Evolutionary conservation across 441 rosid species (phyloP).

Genomic region (Dalechampia spathulata): DNA sequence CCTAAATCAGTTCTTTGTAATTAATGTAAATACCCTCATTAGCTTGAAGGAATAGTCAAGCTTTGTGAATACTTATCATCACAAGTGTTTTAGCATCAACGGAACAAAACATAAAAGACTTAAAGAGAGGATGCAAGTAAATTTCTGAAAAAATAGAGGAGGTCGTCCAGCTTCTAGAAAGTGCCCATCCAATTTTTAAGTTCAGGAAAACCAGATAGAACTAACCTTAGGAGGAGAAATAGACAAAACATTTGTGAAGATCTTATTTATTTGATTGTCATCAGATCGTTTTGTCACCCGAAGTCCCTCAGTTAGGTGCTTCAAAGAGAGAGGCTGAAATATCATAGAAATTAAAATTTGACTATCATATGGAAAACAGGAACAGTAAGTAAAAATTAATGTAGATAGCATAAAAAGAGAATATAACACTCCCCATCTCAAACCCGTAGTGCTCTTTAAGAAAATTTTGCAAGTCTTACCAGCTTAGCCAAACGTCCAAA

Average conservation of each 20-base stretch:
- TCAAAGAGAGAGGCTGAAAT: constrained; percentile 76
- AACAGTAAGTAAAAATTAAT: constrained; percentile 3
- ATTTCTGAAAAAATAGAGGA: no score
- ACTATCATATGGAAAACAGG: not conserved
- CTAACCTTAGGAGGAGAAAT: constrained; percentile 72
- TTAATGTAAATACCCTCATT: no score
- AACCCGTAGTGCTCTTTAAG: not conserved
- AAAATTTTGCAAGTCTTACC: constrained; percentile 42
- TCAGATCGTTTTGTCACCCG: constrained; percentile 46
- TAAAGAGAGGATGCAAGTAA: no score
- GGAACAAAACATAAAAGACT: no score
- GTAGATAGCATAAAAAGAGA: constrained; percentile 1
- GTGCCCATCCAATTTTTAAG: not conserved
- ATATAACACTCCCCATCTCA: not conserved
- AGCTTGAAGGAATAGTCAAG: no score
- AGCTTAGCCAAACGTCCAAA: constrained; percentile 73
- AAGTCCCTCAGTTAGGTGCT: constrained; percentile 70
- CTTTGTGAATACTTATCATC: no score
- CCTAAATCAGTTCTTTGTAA: no score
- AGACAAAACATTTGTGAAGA: constrained; percentile 67
- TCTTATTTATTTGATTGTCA: constrained; percentile 56
- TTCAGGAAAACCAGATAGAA: constrained; percentile 1
- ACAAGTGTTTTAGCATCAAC: no score
- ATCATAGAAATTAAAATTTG: constrained; percentile 13
- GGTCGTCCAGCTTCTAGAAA: constrained; percentile 2